Conservation (phyloP, 345 rosid species). For the Rhizophora mangle region DNA sequence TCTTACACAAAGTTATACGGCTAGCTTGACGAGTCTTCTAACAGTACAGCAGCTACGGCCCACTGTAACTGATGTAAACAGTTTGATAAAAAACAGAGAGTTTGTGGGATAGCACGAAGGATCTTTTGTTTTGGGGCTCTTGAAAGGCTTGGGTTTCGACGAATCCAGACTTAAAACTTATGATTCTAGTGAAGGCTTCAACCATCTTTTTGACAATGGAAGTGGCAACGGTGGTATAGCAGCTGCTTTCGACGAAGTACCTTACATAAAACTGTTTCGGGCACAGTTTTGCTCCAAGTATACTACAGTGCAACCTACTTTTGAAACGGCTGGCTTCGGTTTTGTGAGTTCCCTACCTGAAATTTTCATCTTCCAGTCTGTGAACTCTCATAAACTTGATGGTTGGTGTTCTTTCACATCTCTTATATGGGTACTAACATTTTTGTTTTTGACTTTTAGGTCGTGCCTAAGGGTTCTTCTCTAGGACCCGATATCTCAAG, state of each 20-base stretch:
- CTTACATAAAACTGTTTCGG: constrained; percentile 26
- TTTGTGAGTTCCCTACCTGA: constrained; percentile 23
- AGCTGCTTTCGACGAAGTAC: constrained; percentile 39
- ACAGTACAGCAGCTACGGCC: constrained; percentile 52
- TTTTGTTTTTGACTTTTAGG: constrained; percentile 1
- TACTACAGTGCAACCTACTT: constrained; percentile 19
- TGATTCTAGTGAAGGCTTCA: constrained; percentile 15
- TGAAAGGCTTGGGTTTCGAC: constrained; percentile 22
- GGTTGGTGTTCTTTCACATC: not conserved
- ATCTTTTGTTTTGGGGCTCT: constrained; percentile 37
- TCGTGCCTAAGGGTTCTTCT: constrained; percentile 15
- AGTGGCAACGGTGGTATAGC: constrained; percentile 25
- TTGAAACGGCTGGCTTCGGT: constrained; percentile 35
- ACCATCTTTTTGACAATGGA: constrained; percentile 23
- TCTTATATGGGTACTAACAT: not conserved
- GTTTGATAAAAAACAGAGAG: constrained; percentile 21
- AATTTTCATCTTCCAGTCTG: not conserved
- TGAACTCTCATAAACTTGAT: too few species aligned
- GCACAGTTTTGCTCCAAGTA: constrained; percentile 20
- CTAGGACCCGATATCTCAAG: constrained; percentile 13
- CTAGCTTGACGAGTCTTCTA: constrained; percentile 49
- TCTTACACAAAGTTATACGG: constrained; percentile 60
- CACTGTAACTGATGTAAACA: constrained; percentile 26
- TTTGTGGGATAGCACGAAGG: constrained; percentile 36
- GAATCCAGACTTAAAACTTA: constrained; percentile 12